Base-by-base conservation (phyloP, 78 protist species). In the Speleostelium caveatum region DNA sequence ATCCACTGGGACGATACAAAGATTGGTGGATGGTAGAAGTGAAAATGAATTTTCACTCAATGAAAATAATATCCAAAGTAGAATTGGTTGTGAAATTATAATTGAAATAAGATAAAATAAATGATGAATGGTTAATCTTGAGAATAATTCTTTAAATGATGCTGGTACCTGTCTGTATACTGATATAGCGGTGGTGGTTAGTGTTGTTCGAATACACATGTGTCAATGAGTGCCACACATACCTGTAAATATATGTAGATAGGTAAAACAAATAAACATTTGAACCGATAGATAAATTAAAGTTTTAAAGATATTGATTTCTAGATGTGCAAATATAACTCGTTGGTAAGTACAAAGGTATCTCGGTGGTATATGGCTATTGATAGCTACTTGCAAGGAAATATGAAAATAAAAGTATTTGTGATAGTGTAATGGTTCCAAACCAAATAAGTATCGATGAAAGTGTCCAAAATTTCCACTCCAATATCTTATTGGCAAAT, bases 91-190 rank as follows among this genome's bases (percentile, higher is more conserved):
- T n/a, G 35, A 5, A 26, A 66, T 51, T 1, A 56, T 21, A 17
- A 63, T 78, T 14, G 59, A 30, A 19, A 24, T 1, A 21, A 78
- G 62, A 38, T 28, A 78, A 12, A 78, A 14, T 0, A 16, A n/a
- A 26, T 78, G 87, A 32, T 45, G 28, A n/a, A 66, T 14, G 30
- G 73, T 36, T 33, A 78, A 33, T 35, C 10, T 3, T 6, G 42
- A 24, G 5, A 59, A 55, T 56, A 45, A 45, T 38, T 78, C 87
- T 53, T 36, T 55, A 38, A 78, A 66, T 0, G 87, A 78, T 16
- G 76, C 87, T 65, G 87, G 87, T 53, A 78, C 87, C 51, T 66
- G 75, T 53, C 75, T 42, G 17, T 65, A 78, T 24, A 78, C 87
- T 30, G 28, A 22, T 19, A 21, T 32, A 49, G 8, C 8, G 12